Base-by-base conservation (phyloP, 192 early-diverging fungal genomes). In the Pilaira anomala region DNA sequence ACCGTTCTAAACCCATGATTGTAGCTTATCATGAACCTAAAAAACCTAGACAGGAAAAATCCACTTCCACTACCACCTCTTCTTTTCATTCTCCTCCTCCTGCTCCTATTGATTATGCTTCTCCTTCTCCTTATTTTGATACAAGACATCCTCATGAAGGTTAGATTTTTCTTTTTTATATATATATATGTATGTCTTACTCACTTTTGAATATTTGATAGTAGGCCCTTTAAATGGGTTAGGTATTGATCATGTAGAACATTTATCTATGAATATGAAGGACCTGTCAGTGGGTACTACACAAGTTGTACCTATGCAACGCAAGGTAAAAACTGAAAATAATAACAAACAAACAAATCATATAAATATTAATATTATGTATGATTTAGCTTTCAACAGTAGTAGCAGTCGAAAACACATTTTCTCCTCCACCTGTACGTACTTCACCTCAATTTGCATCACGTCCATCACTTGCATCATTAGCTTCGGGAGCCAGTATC, bases 11-110 rank as follows among this genome's bases (percentile, higher is more conserved):
- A 80, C 90, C 91, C 24, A 80, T 97, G 61, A 91, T 94, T 71
- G 93, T 97, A 33, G 90, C 87, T 21, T 84, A 94, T 48, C 91
- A 91, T 60, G 93, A 97, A 80, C 88, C 92, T 67, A 92, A 93
- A 77, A 93, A 95, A 63, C 85, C 86, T 68, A 87, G 93, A 36
- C 58, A 68, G 22, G 68, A 72, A 11, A 69, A 68, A 46, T 54
- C 63, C 2, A 56, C 39, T 11, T 36, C 28, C 0, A 52, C 48
- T 18, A 40, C 48, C 30, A 51, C 62, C 1, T 63, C 62, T 5
- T 49, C 62, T 14, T 58, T 58, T 24, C 56, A 58, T 25, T 58
- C 56, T 1, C 56, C 56, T 24, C 56, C 56, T 57, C 42, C 42
- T 19, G 12, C 13, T 19, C 29, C 56, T 18, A 18, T 55, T 19